phyloP scores from a whole-genome alignment of 2,329 filamentous ascomycete genomes.

The Fusarium scirpi region DNA sequence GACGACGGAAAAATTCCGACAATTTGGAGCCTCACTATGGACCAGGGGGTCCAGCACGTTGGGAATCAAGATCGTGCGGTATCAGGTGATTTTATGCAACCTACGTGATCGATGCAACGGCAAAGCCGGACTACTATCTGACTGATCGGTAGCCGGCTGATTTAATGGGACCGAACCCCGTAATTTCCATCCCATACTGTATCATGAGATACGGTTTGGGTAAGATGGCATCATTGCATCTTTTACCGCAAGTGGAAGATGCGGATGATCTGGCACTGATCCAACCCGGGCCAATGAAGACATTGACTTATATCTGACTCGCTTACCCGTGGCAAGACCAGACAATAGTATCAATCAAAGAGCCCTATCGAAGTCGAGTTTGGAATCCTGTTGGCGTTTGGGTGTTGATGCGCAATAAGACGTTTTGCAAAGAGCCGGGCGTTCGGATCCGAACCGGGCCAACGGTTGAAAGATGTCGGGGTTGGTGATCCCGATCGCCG shows the following conservation, averaged over 20 bases:
- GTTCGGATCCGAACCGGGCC: conserved; percentile 29
- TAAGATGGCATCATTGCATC: background rate
- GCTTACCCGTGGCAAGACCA: background rate
- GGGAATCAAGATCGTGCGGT: conserved; percentile 8
- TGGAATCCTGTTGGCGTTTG: background rate
- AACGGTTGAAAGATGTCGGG: conserved; percentile 12
- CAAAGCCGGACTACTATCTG: background rate
- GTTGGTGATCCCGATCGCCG: conserved; percentile 7
- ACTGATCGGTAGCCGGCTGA: conserved; percentile 11
- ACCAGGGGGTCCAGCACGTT: conserved; percentile 1
- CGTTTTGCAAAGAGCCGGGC: background rate
- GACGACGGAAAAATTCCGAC: background rate
- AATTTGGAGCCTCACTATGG: background rate
- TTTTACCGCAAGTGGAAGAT: conserved; percentile 6
- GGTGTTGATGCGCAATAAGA: background rate
- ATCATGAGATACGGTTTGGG: background rate
- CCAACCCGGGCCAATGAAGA: background rate
- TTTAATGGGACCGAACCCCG: conserved; percentile 33
- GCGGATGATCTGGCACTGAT: background rate
- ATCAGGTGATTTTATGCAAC: conserved; percentile 26
- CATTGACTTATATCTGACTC: background rate
- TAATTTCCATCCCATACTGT: background rate
- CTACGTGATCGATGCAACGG: conserved; percentile 14
- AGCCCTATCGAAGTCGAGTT: background rate
- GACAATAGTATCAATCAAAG: background rate